Conservation (phyloP, 352 stramenopile species). For the Elongisporangium prolatum region DNA sequence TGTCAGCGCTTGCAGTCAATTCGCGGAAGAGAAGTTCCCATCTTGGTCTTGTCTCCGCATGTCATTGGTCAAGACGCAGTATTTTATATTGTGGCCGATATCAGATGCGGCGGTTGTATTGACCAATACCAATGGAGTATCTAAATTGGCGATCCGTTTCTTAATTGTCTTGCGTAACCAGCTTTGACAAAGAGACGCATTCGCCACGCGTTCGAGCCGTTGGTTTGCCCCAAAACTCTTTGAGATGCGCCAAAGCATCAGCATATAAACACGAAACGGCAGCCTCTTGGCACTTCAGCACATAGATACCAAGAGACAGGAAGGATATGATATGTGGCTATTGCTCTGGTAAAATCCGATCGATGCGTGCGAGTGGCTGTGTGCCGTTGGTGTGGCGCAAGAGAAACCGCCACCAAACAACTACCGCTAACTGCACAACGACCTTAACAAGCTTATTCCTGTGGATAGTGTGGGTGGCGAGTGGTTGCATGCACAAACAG, state of each 20-base stretch:
- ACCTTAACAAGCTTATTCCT: not conserved
- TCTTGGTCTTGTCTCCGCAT: not conserved
- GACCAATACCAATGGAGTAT: not conserved
- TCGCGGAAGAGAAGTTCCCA: not conserved
- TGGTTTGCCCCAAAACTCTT: not conserved
- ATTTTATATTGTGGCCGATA: not conserved
- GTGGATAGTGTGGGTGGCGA: not conserved
- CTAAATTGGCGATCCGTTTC: not conserved
- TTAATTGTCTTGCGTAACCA: not conserved
- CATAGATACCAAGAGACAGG: not conserved
- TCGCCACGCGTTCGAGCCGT: not conserved
- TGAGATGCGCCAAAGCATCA: not conserved
- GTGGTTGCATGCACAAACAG: not conserved
- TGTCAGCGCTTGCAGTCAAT: not conserved
- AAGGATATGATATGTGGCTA: not conserved
- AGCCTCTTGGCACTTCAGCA: too few relatives aligned
- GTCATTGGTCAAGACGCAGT: not conserved
- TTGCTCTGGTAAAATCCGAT: not conserved
- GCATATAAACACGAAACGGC: too few relatives aligned
- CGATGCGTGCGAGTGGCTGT: not conserved
- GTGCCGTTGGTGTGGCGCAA: not conserved
- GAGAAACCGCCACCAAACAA: not conserved
- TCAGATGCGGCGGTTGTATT: not conserved
- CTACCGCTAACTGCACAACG: not conserved
- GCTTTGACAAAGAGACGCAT: not conserved